Conservation (phyloP, 768 basidiomycete species). For the Serendipita vermifera region DNA sequence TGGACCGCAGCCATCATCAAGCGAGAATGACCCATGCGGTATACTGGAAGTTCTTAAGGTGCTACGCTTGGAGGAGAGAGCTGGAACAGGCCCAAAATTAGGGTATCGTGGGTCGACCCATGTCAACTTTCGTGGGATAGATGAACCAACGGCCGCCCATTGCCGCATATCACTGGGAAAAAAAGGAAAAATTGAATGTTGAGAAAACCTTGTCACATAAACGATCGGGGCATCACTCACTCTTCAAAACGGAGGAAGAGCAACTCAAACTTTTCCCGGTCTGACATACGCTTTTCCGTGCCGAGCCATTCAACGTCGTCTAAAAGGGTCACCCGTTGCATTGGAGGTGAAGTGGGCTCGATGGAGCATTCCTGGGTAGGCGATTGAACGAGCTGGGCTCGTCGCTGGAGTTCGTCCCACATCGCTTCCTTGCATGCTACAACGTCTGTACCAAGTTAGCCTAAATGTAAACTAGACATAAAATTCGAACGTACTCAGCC, state of each 20-base stretch:
- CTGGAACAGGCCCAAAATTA: neutral
- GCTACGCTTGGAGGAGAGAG: neutral
- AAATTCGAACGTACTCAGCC: neutral
- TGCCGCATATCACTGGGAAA: constrained; percentile 1
- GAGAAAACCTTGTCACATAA: neutral
- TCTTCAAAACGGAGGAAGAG: constrained; percentile 1
- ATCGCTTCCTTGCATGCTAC: constrained; percentile 12
- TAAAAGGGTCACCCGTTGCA: neutral
- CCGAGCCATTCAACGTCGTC: neutral
- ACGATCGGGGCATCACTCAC: neutral
- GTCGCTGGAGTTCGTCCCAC: constrained; percentile 12
- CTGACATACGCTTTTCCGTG: neutral
- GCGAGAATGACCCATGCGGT: too few relatives aligned
- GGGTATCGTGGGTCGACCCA: neutral
- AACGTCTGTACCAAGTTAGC: neutral
- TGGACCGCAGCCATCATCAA: neutral
- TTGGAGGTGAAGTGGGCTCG: neutral
- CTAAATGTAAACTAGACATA: neutral
- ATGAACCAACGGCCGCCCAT: neutral
- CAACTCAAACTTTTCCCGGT: neutral
- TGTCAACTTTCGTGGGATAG: neutral
- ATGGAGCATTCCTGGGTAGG: neutral
- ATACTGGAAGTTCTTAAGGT: too few relatives aligned
- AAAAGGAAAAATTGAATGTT: neutral
- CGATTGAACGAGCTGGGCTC: neutral